Conservation (phyloP, 2,329 filamentous ascomycete species). For the Aureobasidium sp. region DNA sequence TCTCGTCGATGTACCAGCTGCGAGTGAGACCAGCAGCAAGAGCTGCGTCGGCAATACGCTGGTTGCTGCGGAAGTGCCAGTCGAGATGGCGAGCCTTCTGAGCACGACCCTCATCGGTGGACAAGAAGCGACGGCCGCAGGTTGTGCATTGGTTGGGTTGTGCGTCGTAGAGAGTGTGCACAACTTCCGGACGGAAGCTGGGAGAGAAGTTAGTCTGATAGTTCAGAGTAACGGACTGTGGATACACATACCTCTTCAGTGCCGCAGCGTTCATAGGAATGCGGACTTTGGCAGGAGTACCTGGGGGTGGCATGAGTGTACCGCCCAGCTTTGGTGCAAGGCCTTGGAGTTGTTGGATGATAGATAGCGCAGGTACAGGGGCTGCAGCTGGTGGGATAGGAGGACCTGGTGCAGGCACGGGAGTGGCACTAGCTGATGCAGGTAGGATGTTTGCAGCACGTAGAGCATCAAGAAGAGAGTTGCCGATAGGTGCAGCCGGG, state of each 20-base stretch:
- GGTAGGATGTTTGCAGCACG: conserved; percentile 22
- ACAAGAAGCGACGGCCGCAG: conserved; percentile 79
- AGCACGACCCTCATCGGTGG: conserved; percentile 68
- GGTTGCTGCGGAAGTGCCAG: conserved; percentile 95
- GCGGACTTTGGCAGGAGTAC: conserved; percentile 13
- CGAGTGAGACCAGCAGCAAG: conserved; percentile 75
- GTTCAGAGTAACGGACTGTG: not conserved
- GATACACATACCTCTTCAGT: conserved; percentile 22
- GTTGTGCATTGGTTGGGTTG: conserved; percentile 83
- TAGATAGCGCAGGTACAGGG: conserved; percentile 1
- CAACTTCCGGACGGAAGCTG: conserved; percentile 67
- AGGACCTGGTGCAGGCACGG: conserved; percentile 17
- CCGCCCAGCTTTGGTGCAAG: conserved; percentile 4
- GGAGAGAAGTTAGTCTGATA: conserved; percentile 17
- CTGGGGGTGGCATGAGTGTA: conserved; percentile 8
- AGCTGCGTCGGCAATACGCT: conserved; percentile 76
- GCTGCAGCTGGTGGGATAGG: conserved; percentile 9
- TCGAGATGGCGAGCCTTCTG: conserved; percentile 91
- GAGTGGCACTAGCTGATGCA: conserved; percentile 20
- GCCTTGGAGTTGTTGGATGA: conserved; percentile 14
- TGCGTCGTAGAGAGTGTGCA: conserved; percentile 69
- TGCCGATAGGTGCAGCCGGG: conserved; percentile 17
- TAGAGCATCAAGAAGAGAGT: conserved; percentile 18
- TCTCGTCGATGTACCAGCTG: conserved; percentile 90
- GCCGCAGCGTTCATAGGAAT: conserved; percentile 25